Evolutionary conservation across 805 yeast genomes (phyloP).

Genomic region (Scheffersomyces lignosus): DNA sequence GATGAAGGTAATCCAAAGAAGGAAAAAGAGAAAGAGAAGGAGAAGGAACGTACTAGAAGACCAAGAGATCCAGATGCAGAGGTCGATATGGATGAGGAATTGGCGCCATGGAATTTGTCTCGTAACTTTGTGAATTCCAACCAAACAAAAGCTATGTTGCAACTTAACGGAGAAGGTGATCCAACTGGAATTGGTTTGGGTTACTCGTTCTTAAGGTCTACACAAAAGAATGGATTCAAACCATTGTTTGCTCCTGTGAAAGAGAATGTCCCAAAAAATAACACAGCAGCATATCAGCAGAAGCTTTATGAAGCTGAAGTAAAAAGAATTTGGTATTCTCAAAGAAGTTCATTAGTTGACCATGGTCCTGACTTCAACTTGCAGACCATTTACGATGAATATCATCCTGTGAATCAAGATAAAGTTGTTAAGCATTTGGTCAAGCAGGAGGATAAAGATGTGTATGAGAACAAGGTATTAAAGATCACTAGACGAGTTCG

Average conservation of each 20-base stretch:
- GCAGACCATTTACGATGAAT: constrained; percentile 36
- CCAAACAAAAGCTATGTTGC: constrained; percentile 96
- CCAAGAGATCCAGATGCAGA: constrained; percentile 37
- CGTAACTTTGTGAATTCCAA: constrained; percentile 90
- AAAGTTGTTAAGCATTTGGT: constrained; percentile 32
- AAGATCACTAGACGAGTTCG: constrained; percentile 73
- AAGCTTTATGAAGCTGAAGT: constrained; percentile 91
- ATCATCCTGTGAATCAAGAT: constrained; percentile 35
- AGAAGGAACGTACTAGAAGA: constrained; percentile 25
- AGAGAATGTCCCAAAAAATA: constrained; percentile 39
- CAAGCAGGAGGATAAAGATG: constrained; percentile 35
- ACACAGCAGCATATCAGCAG: constrained; percentile 63
- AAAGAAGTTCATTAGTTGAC: constrained; percentile 55
- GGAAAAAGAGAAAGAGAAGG: constrained; percentile 16
- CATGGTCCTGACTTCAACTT: constrained; percentile 39
- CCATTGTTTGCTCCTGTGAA: constrained; percentile 37
- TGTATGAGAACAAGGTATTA: constrained; percentile 25
- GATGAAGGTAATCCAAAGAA: constrained; percentile 16
- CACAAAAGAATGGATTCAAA: constrained; percentile 91
- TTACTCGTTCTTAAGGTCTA: constrained; percentile 81
- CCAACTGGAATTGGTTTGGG: constrained; percentile 91
- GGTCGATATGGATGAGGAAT: constrained; percentile 73
- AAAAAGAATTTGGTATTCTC: constrained; percentile 85
- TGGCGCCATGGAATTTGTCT: constrained; percentile 93
- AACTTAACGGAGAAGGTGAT: constrained; percentile 91